Conservation (phyloP, 148 eudicot species). For the Diospyros kaki region DNA sequence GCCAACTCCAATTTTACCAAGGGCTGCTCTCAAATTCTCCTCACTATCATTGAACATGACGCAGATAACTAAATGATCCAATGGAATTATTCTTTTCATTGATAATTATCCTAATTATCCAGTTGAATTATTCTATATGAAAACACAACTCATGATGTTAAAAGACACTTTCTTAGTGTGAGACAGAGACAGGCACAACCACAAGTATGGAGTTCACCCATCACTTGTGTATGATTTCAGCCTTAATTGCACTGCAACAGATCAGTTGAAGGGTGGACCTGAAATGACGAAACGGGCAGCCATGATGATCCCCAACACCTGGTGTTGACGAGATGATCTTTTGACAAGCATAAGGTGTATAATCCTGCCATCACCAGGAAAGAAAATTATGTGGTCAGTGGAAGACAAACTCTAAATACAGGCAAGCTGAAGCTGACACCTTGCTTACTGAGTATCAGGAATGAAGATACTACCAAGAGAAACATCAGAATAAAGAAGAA, state of each 20-base stretch:
- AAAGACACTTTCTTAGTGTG: too few species aligned
- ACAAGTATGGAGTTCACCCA: too few species aligned
- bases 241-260: background rate
- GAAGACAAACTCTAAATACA: background rate
- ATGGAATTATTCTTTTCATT: background rate
- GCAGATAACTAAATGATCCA: background rate
- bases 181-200: too few species aligned
- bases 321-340: constrained; percentile 30
- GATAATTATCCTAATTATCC: too few species aligned
- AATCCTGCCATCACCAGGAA: constrained; percentile 21
- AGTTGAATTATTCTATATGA: too few species aligned
- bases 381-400: background rate
- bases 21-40: constrained; percentile 89
- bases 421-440: background rate
- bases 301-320: constrained; percentile 96
- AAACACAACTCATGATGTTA: too few species aligned
- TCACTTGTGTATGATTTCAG: too few species aligned
- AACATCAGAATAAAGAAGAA: background rate
- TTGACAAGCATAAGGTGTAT: constrained; percentile 21
- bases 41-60: constrained; percentile 46
- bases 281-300: constrained; percentile 99
- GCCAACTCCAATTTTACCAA: constrained; percentile 69
- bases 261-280: constrained; percentile 39
- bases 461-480: background rate
- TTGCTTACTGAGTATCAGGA: background rate